phyloP scores from a whole-genome alignment of 2,329 filamentous ascomycete genomes.

The Epichloe elymi region DNA sequence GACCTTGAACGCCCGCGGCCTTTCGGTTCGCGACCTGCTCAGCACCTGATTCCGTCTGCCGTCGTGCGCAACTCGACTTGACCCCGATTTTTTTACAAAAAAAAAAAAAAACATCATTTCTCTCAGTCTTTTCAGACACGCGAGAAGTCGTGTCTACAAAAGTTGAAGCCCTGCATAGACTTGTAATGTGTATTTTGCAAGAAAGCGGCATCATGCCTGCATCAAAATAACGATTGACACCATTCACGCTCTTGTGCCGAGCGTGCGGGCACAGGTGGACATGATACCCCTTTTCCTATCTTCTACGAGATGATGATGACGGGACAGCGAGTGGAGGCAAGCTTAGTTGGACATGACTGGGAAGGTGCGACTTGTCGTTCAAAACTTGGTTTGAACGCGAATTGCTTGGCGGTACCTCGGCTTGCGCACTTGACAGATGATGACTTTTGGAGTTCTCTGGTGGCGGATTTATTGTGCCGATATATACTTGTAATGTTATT shows the following conservation, averaged over 20 bases:
- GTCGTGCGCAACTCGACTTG: not conserved
- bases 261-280: not conserved
- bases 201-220: not conserved
- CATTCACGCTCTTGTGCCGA: not conserved
- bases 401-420: not conserved
- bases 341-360: not conserved
- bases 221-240: not conserved
- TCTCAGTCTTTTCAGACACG: too few relatives aligned
- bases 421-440: constrained; percentile 4
- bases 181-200: too few relatives aligned
- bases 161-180: too few relatives aligned
- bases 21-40: constrained; percentile 42
- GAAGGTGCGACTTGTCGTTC: not conserved
- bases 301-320: not conserved
- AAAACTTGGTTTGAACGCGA: not conserved
- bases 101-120: not conserved
- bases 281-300: constrained; percentile 2
- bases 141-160: too few relatives aligned
- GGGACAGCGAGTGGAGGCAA: not conserved
- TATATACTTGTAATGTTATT: not conserved
- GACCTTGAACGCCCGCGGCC: constrained; percentile 25
- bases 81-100: not conserved
- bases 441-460: constrained; percentile 42
- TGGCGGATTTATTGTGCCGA: not conserved
- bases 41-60: constrained; percentile 27